Evolutionary conservation across 148 eudicot genomes (phyloP).

Genomic region (Persicaria tinctoria): DNA sequence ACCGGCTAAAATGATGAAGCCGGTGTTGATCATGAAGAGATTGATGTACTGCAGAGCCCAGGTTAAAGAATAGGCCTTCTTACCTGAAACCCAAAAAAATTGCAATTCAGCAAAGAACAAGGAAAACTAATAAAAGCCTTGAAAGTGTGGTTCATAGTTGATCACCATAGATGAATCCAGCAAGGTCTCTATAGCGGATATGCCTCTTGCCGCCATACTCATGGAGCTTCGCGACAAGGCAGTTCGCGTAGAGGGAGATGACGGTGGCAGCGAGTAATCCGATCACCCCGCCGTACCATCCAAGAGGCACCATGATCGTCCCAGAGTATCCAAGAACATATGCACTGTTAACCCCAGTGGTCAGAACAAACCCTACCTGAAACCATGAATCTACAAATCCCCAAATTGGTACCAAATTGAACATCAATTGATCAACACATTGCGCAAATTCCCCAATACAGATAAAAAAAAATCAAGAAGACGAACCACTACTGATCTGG

Average conservation of each 20-base stretch:
- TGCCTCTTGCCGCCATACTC: constrained; percentile 86
- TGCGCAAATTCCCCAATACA: not conserved
- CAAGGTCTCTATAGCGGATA: constrained; percentile 88
- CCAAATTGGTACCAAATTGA: not conserved
- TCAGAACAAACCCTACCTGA: constrained; percentile 84
- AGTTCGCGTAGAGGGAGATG: constrained; percentile 68
- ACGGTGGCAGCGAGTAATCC: constrained; percentile 61
- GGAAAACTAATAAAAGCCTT: not conserved
- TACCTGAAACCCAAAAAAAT: constrained; percentile 32
- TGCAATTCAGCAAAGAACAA: not conserved
- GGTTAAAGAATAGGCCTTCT: constrained; percentile 62
- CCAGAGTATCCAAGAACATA: constrained; percentile 89
- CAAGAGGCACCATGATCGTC: constrained; percentile 82
- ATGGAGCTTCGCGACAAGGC: constrained; percentile 80
- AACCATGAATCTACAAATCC: constrained; percentile 74
- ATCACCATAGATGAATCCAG: constrained; percentile 73
- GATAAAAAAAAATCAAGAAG: not conserved
- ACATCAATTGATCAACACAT: too few relatives aligned
- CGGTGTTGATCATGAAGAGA: constrained; percentile 89
- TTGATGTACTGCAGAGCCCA: constrained; percentile 86
- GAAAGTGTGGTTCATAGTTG: not conserved
- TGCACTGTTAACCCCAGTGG: constrained; percentile 91
- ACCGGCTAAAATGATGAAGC: constrained; percentile 76
- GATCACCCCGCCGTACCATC: constrained; percentile 73
- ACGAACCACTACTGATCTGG: constrained; percentile 60